Conservation (phyloP, 257 asterid genomes). For the Anisodus acutangulus region DNA sequence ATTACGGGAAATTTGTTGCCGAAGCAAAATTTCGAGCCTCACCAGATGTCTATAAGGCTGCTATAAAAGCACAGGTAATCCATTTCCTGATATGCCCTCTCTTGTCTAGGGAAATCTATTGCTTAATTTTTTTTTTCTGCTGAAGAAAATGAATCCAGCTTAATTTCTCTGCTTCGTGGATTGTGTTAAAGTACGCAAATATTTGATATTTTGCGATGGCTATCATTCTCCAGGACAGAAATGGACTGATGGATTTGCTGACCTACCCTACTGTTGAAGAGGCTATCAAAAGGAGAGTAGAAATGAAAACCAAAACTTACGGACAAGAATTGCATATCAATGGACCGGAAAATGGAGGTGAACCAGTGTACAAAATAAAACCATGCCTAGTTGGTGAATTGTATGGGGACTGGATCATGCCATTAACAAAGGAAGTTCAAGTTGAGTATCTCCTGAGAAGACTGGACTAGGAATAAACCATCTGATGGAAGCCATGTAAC, state of each 20-base stretch:
- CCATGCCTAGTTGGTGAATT: slow-evolving; percentile 75
- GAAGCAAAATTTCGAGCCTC: slow-evolving; percentile 84
- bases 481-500: neutral
- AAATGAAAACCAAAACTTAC: slow-evolving; percentile 71
- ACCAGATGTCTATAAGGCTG: slow-evolving; percentile 70
- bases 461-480: slow-evolving; percentile 48
- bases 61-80: slow-evolving; percentile 70
- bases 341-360: slow-evolving; percentile 40
- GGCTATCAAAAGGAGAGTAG: slow-evolving; percentile 67
- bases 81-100: neutral
- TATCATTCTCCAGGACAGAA: slow-evolving; percentile 54
- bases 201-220: slow-evolving; percentile 22
- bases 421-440: slow-evolving; percentile 91
- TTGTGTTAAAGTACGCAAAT: neutral
- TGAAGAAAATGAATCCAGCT: neutral
- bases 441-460: slow-evolving; percentile 77
- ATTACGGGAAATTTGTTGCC: slow-evolving; percentile 95
- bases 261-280: slow-evolving; percentile 80
- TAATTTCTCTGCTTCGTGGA: neutral
- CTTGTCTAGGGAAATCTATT: neutral
- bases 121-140: neutral
- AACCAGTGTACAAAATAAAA: slow-evolving; percentile 67
- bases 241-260: slow-evolving; percentile 64
- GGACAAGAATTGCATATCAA: slow-evolving; percentile 66
- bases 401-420: slow-evolving; percentile 93